Evolutionary conservation across 2,329 filamentous ascomycete species (phyloP).

Genomic region (Fusarium anguioides): DNA sequence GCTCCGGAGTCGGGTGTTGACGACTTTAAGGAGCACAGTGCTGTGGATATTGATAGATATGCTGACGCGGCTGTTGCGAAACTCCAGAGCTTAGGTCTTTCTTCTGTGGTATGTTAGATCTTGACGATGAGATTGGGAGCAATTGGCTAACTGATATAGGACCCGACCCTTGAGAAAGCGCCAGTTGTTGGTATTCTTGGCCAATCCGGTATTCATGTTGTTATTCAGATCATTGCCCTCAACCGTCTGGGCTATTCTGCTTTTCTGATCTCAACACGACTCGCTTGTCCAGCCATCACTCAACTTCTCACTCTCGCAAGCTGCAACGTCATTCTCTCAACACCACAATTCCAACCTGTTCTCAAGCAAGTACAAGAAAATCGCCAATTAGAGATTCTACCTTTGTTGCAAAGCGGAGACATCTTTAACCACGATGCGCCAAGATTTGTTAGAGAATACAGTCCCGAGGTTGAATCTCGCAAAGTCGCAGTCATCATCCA

Average conservation of each 20-base stretch:
- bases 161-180: constrained; percentile 17
- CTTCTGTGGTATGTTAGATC: constrained; percentile 23
- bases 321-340: constrained; percentile 32
- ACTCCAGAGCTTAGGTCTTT: constrained; percentile 24
- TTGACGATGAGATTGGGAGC: fast-evolving
- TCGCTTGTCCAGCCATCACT: constrained; percentile 33
- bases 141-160: constrained; percentile 13
- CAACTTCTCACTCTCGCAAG: constrained; percentile 24
- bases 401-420: constrained; percentile 17
- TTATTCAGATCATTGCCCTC: constrained; percentile 39
- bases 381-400: constrained; percentile 21
- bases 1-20: constrained; percentile 22
- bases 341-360: constrained; percentile 30
- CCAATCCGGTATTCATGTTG: constrained; percentile 32
- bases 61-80: constrained; percentile 37
- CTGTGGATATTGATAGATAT: constrained; percentile 33
- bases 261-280: constrained; percentile 39
- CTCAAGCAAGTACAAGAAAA: constrained; percentile 27
- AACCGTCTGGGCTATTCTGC: constrained; percentile 36
- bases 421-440: constrained; percentile 21
- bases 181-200: constrained; percentile 39
- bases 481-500: constrained; percentile 46
- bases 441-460: constrained; percentile 27
- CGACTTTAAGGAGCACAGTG: constrained; percentile 39
- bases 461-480: constrained; percentile 24